A percentile compares a stretch with the other conserved stretches of the same genome.
Conservation (phyloP, 108 stramenopile genomes). For the Fistulifera solaris region DNA sequence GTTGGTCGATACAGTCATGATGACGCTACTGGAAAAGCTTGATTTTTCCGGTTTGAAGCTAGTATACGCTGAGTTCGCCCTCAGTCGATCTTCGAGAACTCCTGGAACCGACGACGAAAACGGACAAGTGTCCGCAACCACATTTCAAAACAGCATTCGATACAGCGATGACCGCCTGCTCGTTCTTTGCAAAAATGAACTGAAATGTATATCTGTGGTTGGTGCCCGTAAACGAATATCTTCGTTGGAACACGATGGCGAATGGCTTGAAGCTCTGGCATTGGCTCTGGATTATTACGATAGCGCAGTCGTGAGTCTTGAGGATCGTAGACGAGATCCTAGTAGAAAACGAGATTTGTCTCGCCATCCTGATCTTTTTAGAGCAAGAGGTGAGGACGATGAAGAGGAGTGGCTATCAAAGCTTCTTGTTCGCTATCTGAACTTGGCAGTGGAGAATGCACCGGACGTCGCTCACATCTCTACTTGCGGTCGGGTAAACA, state of each 20-base stretch:
- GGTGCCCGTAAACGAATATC: constrained; percentile 52
- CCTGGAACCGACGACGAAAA: constrained; percentile 12
- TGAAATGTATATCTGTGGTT: constrained; percentile 50
- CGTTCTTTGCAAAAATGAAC: constrained; percentile 63
- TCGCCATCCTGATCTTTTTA: constrained; percentile 9
- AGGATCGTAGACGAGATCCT: constrained; percentile 43
- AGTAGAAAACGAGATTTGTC: constrained; percentile 31
- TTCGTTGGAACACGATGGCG: constrained; percentile 78
- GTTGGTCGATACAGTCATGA: constrained; percentile 77
- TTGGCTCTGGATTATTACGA: constrained; percentile 83
- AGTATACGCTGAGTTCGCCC: constrained; percentile 72
- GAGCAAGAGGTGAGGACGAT: constrained; percentile 34
- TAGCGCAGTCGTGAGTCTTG: constrained; percentile 55
- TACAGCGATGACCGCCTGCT: constrained; percentile 62
- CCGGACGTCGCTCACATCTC: too few relatives aligned
- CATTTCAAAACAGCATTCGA: constrained; percentile 74
- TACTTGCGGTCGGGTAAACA: background rate
- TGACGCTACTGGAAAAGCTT: constrained; percentile 77
- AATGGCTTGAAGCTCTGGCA: constrained; percentile 93
- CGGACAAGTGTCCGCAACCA: constrained; percentile 15
- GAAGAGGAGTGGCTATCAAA: constrained; percentile 83
- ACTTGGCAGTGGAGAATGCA: constrained; percentile 86
- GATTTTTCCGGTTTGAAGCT: constrained; percentile 71
- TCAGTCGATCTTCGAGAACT: too few relatives aligned
- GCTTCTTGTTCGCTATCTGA: constrained; percentile 76